Evolutionary conservation across 805 yeast species (phyloP), one percentile per base, ranked within the genome.

Genomic region (Candida broadrunensis): DNA sequence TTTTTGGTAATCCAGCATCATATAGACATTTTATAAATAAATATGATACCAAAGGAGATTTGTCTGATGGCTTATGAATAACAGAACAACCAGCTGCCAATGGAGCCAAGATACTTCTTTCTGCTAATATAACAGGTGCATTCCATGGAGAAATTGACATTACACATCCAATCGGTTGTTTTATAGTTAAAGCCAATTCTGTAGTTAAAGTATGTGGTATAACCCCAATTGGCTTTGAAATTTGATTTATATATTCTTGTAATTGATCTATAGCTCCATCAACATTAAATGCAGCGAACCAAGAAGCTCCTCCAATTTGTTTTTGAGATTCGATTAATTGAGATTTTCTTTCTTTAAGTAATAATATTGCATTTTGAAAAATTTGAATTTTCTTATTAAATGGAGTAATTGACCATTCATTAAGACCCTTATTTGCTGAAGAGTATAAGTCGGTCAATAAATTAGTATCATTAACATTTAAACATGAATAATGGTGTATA

Each of bases 61-160:
- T 56, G 35, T 73, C 76, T 13, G 70, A 55, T 1, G 75, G 55
- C 42, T 72, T 72, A 27, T 63, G 43, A 15, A 73, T 51, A 11
- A 73, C 77, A 0, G 77, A 71, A 44, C 77, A 72, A 1, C 78
- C 78, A 11, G 78, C 78, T 31, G 71, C 70, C 40, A 73, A 54
- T 2, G 78, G 78, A 5, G 72, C 71, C 14, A 60, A 45, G 3
- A 73, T 58, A 2, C 73, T 55, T 41, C 78, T 56, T 13, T 61
- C 58, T 12, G 65, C 53, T 25, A 73, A 52, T 13, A 71, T 56
- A 0, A 65, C 65, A 1, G 79, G 77, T 1, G 75, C 77, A 52
- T 73, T 73, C 78, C 78, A 73, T 0, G 79, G 70, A 2, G 76
- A 59, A 2, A 73, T 65, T 14, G 75, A 60, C 26, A 73, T 48